Evolutionary conservation across 805 yeast species (phyloP).

Genomic region (Metschnikowia rubicola): DNA sequence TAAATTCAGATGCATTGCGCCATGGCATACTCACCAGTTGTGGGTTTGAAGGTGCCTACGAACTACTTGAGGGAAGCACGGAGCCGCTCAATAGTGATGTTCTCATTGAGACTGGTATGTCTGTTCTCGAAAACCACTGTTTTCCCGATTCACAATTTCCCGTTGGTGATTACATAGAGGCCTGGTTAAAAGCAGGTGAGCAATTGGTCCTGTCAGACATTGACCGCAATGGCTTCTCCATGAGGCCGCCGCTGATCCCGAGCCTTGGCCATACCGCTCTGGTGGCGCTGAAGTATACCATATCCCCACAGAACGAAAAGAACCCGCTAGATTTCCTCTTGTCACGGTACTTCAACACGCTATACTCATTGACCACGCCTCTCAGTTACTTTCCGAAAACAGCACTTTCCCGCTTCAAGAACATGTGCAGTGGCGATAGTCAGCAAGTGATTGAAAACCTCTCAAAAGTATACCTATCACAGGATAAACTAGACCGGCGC

Average conservation of each 20-base stretch:
- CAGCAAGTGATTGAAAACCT: conserved; percentile 22
- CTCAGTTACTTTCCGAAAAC: conserved; percentile 48
- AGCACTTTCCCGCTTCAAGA: conserved; percentile 43
- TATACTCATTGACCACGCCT: conserved; percentile 40
- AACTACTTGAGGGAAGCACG: conserved; percentile 6
- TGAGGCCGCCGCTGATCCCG: conserved; percentile 17
- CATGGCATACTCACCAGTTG: conserved; percentile 5
- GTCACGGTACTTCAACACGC: conserved; percentile 32
- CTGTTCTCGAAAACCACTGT: background rate
- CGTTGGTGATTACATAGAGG: background rate
- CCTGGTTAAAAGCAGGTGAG: background rate
- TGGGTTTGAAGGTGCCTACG: conserved; percentile 4
- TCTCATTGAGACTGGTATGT: background rate
- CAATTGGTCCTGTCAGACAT: background rate
- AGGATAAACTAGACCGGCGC: conserved; percentile 41
- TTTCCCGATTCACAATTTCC: too few species aligned
- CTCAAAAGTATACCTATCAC: conserved; percentile 27
- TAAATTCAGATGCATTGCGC: conserved; percentile 2
- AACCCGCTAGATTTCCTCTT: conserved; percentile 31
- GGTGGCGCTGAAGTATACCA: conserved; percentile 1
- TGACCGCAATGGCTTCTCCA: conserved; percentile 11
- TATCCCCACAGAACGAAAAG: conserved; percentile 17
- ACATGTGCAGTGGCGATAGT: conserved; percentile 34
- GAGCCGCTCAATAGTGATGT: background rate
- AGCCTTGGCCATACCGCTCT: background rate